Base-by-base conservation (phyloP, 1,139 yeast genomes). In the Yamadazyma blattariae region DNA sequence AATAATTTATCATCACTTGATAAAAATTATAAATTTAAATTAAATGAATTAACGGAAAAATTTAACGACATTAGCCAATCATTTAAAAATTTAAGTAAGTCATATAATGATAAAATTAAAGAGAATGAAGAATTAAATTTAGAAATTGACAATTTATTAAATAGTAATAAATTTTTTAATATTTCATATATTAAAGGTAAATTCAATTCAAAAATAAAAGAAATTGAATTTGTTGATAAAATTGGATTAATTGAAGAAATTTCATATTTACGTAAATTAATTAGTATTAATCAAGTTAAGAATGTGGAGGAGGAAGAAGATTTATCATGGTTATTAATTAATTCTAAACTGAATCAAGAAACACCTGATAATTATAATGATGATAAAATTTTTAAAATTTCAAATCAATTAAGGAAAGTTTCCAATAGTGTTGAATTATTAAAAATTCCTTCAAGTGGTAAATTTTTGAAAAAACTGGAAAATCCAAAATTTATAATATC, bases 191-290 rank as follows among this genome's bases (percentile, higher is more conserved):
- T 46, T 17, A 32, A 30, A 13, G 47, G 67, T 4, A 44, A 54
- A 24, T 61, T 46, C 20, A 26, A 33, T 11, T 23, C 35, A 13
- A 23, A 25, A 4, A 18, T 32, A 1, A 18, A 61, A 5, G 76
- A 71, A 38, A 63, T 60, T 33, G 57, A 59, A 30, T 53, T 51
- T 33, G 52, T 56, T 12, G 57, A 54, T 8, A 60, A 58, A 29
- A 38, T 62, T 33, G 52, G 58, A 2, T 45, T 70, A 21, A 42
- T 70, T 4, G 68, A 60, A 35, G 74, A 70, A 45, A 61, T 71
- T 12, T 46, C 56, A 1, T 47, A 61, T 18, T 50, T 73, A 26
- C 51, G 71, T 31, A 52, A 50, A 15, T 42, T 62, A 40, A 55
- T 12, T 17, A 28, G 28, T 23, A 9, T 23, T 10, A 14, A 13